These are phyloP conservation scores for Solanum dulcamara DNA, from an alignment of 257 asterid genomes.

Conservation along the genomic window DNA sequence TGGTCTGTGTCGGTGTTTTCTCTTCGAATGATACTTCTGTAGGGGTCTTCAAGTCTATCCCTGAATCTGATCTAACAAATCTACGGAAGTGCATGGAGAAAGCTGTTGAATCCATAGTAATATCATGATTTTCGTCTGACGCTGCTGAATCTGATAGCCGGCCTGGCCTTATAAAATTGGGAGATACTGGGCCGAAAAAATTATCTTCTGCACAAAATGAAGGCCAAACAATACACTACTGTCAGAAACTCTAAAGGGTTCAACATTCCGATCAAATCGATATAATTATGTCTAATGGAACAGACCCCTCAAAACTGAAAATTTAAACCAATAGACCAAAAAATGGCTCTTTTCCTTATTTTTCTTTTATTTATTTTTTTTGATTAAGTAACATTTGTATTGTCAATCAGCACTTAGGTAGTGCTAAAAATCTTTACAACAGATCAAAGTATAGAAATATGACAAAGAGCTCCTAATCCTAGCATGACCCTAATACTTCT, in stretches of 20 bases:
- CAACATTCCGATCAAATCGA: background rate
- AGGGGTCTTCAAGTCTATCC: slow-evolving; percentile 68
- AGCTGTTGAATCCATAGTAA: slow-evolving; percentile 96
- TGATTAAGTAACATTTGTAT: too few species aligned
- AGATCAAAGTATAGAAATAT: too few species aligned
- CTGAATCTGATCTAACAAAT: slow-evolving; percentile 82
- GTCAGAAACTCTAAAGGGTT: background rate
- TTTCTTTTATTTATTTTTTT: too few species aligned
- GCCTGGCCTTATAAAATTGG: slow-evolving; percentile 78
- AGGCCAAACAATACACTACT: slow-evolving; percentile 6
- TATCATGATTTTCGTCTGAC: slow-evolving; percentile 70
- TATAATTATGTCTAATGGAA: background rate
- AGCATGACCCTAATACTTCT: too few species aligned
- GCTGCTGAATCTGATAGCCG: slow-evolving; percentile 72
- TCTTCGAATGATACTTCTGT: slow-evolving; percentile 52
- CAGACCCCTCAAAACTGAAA: background rate
- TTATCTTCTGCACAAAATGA: slow-evolving; percentile 53
- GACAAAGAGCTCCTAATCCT: too few species aligned
- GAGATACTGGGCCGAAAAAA: slow-evolving; percentile 92
- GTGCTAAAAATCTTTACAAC: too few species aligned
- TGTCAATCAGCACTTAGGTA: too few species aligned
- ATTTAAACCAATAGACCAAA: background rate
- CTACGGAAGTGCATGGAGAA: slow-evolving; percentile 93
- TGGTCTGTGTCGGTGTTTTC: slow-evolving; percentile 47
- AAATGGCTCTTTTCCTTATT: background rate